These are phyloP conservation scores for Hordeum vulgare DNA, from an alignment of 176 grass and related monocot species.

Conservation along the genomic window MorexV3_pseudomolecules_assembly NC_058518.1:9497837-9498336, in stretches of 20 bases:
- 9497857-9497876: background rate
- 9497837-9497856: background rate
- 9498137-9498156: constrained; percentile 27
- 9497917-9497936: background rate
- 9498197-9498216: constrained; percentile 9
- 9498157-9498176: constrained; percentile 7
- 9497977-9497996: background rate
- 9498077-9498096: constrained; percentile 8
- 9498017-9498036: background rate
- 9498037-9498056: background rate
- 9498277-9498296: background rate
- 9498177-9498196: constrained; percentile 15
- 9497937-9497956: background rate
- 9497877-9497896: background rate
- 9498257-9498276: background rate
- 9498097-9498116: background rate
- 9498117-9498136: background rate
- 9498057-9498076: constrained; percentile 12
- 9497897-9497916: background rate
- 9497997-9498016: background rate
- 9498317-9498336: background rate
- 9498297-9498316: background rate
- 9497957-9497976: background rate
- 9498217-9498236: constrained; percentile 7
- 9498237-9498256: background rate